Percentiles rank a stretch among this genome's conserved stretches.
phyloP scores from a whole-genome alignment of 2,329 filamentous ascomycete species.

The Purpureocillium lavendulum region DNA sequence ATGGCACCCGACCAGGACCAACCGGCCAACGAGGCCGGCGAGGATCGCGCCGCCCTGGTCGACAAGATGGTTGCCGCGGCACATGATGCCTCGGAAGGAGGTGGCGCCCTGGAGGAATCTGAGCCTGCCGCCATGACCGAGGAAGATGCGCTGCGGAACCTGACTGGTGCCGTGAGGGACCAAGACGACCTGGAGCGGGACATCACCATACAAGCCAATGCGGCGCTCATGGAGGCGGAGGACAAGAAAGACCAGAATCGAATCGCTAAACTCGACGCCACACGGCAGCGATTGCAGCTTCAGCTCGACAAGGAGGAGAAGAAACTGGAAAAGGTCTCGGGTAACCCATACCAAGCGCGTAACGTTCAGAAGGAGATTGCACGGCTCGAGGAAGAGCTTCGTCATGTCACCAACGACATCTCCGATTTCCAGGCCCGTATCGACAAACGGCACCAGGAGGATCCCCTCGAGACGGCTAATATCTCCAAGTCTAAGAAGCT shows the following conservation, averaged over 20 bases:
- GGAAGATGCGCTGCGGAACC: conserved; percentile 48
- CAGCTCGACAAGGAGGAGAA: conserved; percentile 52
- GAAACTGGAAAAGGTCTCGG: conserved; percentile 32
- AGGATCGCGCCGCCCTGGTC: conserved; percentile 17
- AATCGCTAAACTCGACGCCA: conserved; percentile 49
- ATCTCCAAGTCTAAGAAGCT: conserved; percentile 49
- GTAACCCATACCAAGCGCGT: conserved; percentile 41
- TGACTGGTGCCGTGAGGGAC: conserved; percentile 66
- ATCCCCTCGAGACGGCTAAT: conserved; percentile 31
- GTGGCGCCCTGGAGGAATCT: conserved; percentile 3
- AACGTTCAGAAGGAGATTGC: conserved; percentile 58
- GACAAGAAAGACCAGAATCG: conserved; percentile 55
- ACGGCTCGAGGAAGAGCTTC: conserved; percentile 56
- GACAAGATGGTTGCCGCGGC: conserved; percentile 21
- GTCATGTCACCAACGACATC: conserved; percentile 62
- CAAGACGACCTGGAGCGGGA: conserved; percentile 89
- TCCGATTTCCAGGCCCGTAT: conserved; percentile 76
- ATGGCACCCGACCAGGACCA: conserved; percentile 18
- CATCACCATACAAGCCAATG: conserved; percentile 58
- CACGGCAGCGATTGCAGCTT: conserved; percentile 49
- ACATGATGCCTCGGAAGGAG: conserved; percentile 10
- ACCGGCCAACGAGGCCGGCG: conserved; percentile 9
- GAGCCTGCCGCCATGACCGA: conserved; percentile 39
- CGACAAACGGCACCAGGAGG: conserved; percentile 57
- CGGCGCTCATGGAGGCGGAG: conserved; percentile 51